phyloP scores from a whole-genome alignment of 2,329 filamentous ascomycete genomes.

The Davidsoniella australis region DNA sequence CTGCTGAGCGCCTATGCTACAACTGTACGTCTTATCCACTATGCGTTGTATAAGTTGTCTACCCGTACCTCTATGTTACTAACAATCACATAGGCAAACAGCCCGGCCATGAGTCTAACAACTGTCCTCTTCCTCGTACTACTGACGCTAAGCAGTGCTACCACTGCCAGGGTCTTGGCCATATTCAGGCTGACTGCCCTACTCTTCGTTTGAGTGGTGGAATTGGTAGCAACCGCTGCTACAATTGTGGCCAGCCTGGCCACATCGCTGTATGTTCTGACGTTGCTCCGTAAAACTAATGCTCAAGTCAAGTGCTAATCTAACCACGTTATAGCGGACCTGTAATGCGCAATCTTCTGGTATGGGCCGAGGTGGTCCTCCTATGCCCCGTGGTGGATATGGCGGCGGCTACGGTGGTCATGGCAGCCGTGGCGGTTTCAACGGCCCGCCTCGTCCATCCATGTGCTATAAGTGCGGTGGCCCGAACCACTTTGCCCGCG shows the following conservation, averaged over 20 bases:
- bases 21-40: constrained; percentile 53
- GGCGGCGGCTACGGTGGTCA: constrained; percentile 26
- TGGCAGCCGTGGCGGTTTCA: constrained; percentile 52
- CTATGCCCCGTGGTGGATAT: constrained; percentile 53
- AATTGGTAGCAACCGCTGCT: constrained; percentile 74
- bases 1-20: constrained; percentile 95
- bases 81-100: constrained; percentile 46
- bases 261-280: constrained; percentile 61
- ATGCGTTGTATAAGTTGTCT: neutral
- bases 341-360: constrained; percentile 57
- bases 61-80: neutral
- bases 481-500: constrained; percentile 94
- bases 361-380: constrained; percentile 47
- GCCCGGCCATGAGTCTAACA: constrained; percentile 92
- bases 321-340: constrained; percentile 39
- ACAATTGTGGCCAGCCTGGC: constrained; percentile 84
- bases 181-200: constrained; percentile 97
- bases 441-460: constrained; percentile 39
- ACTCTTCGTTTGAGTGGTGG: constrained; percentile 81
- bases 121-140: constrained; percentile 87
- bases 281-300: neutral
- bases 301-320: neutral
- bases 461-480: constrained; percentile 64
- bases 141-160: constrained; percentile 99
- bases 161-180: constrained; percentile 94